Base-by-base conservation (phyloP, 2,329 filamentous ascomycete genomes). In the Botrytis galanthina region DNA sequence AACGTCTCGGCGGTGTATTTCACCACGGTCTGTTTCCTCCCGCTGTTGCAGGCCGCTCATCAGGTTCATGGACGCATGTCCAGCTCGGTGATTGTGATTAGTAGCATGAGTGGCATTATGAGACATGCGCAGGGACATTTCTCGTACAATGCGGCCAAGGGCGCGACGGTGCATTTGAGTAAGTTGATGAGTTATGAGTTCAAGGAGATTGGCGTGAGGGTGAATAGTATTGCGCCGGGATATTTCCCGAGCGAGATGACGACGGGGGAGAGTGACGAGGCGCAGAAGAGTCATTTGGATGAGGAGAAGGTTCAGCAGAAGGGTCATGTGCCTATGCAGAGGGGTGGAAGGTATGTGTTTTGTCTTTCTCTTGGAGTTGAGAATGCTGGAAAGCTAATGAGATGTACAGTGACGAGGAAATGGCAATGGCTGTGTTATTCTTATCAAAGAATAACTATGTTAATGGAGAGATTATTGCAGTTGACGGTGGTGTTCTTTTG, bases 1-100 rank as follows among this genome's bases (percentile, higher is more conserved):
- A 94, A 97, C 76, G 92, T 95, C 6, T 85, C 88, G 1, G 84
- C 86, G 39, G 84, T 90, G 0, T 91, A 90, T 83, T 90, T 91
- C 81, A 88, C 86, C 70, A 90, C 88, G 0, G 86, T 90, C 0
- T 89, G 87, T 0, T 89, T 91, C 75, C 82, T 92, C 6, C 88
- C 88, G 0, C 83, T 91, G 0, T 82, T 91, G 1, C 85, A 89
- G 79, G 86, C 86, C n/a, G 86, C 85, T 1, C 85, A 86, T 0
- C 84, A 88, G 71, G 77, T 80, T 3, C 81, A 86, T 59, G 76
- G 76, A 9, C 64, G 76, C n/a, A 73, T 77, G 37, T 76, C 75
- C 3, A 66, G 78, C 16, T 78, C 77, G 7, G 77, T 80, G 0
- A 80, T 80, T 22, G 77, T 79, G n/a, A 78, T 79, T 54, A 76